Base-by-base conservation (phyloP, 2,329 filamentous ascomycete species). In the Dactylonectria macrodidyma region DNA sequence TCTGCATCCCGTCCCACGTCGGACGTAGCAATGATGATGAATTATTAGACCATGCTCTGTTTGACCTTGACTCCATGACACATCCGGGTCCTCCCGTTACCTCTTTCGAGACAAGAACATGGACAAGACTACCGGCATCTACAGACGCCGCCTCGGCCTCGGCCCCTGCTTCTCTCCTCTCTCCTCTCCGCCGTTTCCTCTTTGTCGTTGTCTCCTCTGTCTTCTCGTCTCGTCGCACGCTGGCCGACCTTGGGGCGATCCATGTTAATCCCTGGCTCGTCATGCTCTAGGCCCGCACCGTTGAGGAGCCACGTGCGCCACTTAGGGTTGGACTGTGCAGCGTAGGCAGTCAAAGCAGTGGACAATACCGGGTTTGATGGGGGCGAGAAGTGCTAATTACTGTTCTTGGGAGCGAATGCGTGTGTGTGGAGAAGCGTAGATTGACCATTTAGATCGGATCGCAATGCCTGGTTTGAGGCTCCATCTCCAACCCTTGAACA, bases 271-370 rank as follows among this genome's bases (percentile, higher is more conserved):
- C 47, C 56, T 64, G 54, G 62, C 33, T 68, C 36, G 65, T 68
- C 68, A 59, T 69, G 54, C 72, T 75, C 69, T 78, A 76, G 74
- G 69, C 69, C 76, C 76, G 76, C 76, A 78, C 76, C 75, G 69
- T 72, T 71, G 61, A 69, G 66, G 65, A 75, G 62, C 76, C 76
- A 77, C 76, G 76, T 77, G 76, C 73, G 73, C 70, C 73, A 74
- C 73, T 73, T 71, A 66, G 65, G 69, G 63, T 58, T 72, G 59
- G 38, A 16, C 12, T 59, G 57, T 63, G 59, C 65, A 72, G 62
- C 55, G 34, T 47, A 47, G 57, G 26, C 26, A 30, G 19, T 19
- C 19, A 19, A 19, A 19, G 19, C 19, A 30, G 26, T 30, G 26
- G 4, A 30, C 26, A 5, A 7, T 7, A 30, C 26, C 26, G 4